A percentile compares a stretch with the other conserved stretches of the same genome.
These are phyloP conservation scores for Tolypocladium tropicale DNA, from an alignment of 2,329 filamentous ascomycete species.

Conservation along the genomic window DNA sequence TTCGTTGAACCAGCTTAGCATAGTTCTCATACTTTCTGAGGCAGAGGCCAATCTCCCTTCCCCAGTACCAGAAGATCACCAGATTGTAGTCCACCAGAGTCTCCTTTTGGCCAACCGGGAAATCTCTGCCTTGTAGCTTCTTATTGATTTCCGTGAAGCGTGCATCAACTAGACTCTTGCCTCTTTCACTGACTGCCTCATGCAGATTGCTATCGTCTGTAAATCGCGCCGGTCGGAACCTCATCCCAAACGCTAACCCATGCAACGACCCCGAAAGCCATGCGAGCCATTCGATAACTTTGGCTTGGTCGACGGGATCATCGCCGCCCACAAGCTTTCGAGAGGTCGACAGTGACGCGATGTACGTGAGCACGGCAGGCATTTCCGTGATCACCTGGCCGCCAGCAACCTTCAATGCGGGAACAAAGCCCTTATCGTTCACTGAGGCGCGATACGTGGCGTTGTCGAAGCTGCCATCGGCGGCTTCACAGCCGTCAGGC, in stretches of 20 bases:
- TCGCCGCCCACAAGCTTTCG: conserved; percentile 12
- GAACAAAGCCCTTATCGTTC: conserved; percentile 20
- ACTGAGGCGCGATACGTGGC: conserved; percentile 16
- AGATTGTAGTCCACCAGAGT: conserved; percentile 14
- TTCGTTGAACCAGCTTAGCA: conserved; percentile 2
- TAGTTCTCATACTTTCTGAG: conserved; percentile 10
- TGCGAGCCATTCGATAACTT: conserved; percentile 19
- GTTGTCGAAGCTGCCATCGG: conserved; percentile 19
- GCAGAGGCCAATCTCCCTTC: background rate
- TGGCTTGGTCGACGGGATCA: conserved; percentile 9
- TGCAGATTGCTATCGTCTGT: conserved; percentile 9
- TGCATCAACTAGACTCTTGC: conserved; percentile 4
- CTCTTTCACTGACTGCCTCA: conserved; percentile 6
- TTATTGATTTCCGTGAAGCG: conserved; percentile 10
- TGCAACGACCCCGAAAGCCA: conserved; percentile 23
- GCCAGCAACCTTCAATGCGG: conserved; percentile 15
- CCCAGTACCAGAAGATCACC: conserved; percentile 13
- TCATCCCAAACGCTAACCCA: conserved; percentile 14
- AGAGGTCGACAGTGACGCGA: conserved; percentile 13
- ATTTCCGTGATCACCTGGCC: conserved; percentile 20
- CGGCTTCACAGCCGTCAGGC: conserved; percentile 11
- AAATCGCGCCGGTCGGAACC: conserved; percentile 16
- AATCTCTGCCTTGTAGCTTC: conserved; percentile 4
- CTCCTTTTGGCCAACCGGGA: conserved; percentile 9
- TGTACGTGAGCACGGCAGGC: conserved; percentile 20